Evolutionary conservation across 495 filamentous ascomycete genomes (phyloP).

Genomic region (Stereocaulon alpinum): DNA sequence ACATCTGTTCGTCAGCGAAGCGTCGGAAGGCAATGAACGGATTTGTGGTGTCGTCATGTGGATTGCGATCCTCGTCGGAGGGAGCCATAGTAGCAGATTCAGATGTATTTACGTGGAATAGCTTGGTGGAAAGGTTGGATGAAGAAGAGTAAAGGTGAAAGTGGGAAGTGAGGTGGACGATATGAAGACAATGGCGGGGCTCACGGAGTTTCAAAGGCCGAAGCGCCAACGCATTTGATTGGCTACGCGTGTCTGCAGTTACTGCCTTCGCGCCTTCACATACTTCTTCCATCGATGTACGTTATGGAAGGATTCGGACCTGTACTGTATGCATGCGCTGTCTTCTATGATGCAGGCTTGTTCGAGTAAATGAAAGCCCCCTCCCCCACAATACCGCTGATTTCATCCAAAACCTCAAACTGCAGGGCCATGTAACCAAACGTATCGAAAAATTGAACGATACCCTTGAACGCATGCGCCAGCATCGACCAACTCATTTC

Average conservation of each 20-base stretch:
- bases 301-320: neutral
- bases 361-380: neutral
- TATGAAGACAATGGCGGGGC: slow-evolving; percentile 1
- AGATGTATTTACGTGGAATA: neutral
- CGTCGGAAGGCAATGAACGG: slow-evolving; percentile 52
- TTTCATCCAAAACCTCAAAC: neutral
- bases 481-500: slow-evolving; percentile 7
- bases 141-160: neutral
- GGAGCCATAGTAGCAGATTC: slow-evolving; percentile 13
- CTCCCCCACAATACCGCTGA: neutral
- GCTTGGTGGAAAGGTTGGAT: neutral
- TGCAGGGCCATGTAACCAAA: neutral
- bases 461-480: slow-evolving; percentile 2
- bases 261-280: neutral
- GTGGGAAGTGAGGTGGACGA: neutral
- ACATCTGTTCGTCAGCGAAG: slow-evolving; percentile 49
- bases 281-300: neutral
- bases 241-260: neutral
- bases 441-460: neutral
- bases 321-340: neutral
- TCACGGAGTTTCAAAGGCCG: slow-evolving; percentile 5
- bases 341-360: neutral
- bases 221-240: neutral
- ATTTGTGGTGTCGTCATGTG: slow-evolving; percentile 32
- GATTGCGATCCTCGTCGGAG: slow-evolving; percentile 3